phyloP scores from a whole-genome alignment of 23 red algal genomes.

The Gracilaria caudata region DNA sequence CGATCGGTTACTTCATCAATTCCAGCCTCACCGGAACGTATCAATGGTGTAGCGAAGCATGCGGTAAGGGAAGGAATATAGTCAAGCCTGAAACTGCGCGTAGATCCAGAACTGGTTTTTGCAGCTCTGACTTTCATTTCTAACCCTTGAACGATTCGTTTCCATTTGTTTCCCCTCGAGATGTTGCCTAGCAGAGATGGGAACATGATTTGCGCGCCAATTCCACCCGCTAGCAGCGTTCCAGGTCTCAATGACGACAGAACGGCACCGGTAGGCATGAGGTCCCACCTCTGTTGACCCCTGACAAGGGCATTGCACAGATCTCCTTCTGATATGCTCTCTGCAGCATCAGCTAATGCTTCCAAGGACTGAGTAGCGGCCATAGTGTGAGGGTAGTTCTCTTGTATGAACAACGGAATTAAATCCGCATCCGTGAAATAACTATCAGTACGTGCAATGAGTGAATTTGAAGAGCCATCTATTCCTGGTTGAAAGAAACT shows the following conservation, averaged over 20 bases:
- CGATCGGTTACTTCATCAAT: conserved; percentile 52
- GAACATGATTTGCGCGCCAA: conserved; percentile 67
- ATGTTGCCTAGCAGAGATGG: conserved; percentile 93
- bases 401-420: conserved; percentile 93
- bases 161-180: conserved; percentile 83
- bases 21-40: conserved; percentile 62
- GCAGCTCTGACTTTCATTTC: conserved; percentile 84
- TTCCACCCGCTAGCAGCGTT: conserved; percentile 68
- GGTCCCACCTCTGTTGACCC: conserved; percentile 83
- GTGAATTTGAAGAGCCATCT: conserved; percentile 50
- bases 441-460: conserved; percentile 77
- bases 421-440: conserved; percentile 95
- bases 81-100: conserved; percentile 76
- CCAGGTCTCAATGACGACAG: conserved; percentile 83
- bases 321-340: conserved; percentile 82
- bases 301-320: conserved; percentile 73
- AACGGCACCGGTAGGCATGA: conserved; percentile 84
- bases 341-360: conserved; percentile 66
- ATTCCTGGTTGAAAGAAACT: conserved; percentile 71
- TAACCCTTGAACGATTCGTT: conserved; percentile 74
- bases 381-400: conserved; percentile 86
- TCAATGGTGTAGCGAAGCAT: conserved; percentile 71
- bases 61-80: conserved; percentile 81
- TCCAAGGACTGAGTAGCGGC: conserved; percentile 34
- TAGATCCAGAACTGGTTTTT: conserved; percentile 46